Evolutionary conservation across 805 yeast species (phyloP), one percentile per base, ranked within the genome.

Genomic region (Diddensiella caesifluorescens): DNA sequence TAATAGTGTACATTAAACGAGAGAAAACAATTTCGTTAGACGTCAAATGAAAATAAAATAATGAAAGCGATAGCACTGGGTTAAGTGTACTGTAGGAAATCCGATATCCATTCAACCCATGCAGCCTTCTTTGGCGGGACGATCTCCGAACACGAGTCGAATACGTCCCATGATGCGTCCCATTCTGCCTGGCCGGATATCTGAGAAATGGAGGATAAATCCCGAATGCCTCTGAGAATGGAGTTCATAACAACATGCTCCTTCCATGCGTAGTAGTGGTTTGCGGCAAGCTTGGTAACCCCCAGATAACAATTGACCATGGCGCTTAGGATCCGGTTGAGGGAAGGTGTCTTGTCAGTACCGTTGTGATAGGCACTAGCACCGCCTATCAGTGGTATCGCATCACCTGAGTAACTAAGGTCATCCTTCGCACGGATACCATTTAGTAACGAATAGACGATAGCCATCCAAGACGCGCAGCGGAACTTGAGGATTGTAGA

Each of bases 231-330:
- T 10, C 22, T 35, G 22, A 46, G 37, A 16, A 40, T 40, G 5
- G 42, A 16, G 19, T 32, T 40, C 40, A 46, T 37, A 18, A 47
- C 31, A 13, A 46, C 23, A 26, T 46, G 38, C 23, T 44, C 41
- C 29, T 41, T 40, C 50, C 50, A 46, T 5, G 38, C 40, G 20
- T 19, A 37, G 38, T 42, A 46, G 21, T 30, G 28, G 12, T 26
- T 15, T 16, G 37, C 22, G 3, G 38, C 47, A 6, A 40, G 28
- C 12, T 19, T 35, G 9, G 30, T 34, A 12, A 42, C 40, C 37
- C 35, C 25, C 28, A 35, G 28, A 23, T 35, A 46, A 13, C 40
- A n/a, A 9, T 30, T 29, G 16, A 46, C 31, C 4, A 36, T 29
- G 10, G 30, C 34, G 9, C 35, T 29, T 25, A 46, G 43, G 25